Conservation (phyloP, 1,284 basidiomycete species). For the Leccinum griseonigrum region DNA sequence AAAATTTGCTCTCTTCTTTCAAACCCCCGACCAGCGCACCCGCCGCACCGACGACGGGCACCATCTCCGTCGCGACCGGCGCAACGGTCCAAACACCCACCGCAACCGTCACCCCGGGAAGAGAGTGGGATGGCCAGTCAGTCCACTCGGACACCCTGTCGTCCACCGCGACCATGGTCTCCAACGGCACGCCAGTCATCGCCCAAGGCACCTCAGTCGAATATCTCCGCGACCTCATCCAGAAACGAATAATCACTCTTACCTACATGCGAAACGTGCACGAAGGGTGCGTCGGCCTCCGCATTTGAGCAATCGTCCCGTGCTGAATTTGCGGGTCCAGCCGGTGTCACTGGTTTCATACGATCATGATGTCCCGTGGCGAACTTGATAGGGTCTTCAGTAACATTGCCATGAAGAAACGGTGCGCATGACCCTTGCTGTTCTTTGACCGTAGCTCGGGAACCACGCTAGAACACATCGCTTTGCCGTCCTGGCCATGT, state of each 20-base stretch:
- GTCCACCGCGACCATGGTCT: constrained; percentile 29
- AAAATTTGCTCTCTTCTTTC: constrained; percentile 78
- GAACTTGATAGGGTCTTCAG: constrained; percentile 76
- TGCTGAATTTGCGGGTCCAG: constrained; percentile 36
- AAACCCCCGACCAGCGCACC: constrained; percentile 39
- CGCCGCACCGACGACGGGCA: constrained; percentile 31
- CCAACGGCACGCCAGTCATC: constrained; percentile 32
- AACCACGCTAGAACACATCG: constrained; percentile 58
- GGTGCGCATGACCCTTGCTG: constrained; percentile 43
- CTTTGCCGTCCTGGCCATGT: constrained; percentile 82
- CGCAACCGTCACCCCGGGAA: constrained; percentile 40
- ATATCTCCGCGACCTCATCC: constrained; percentile 71
- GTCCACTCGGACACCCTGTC: constrained; percentile 49
- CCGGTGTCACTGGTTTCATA: constrained; percentile 85
- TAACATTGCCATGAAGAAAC: constrained; percentile 72
- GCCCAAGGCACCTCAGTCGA: constrained; percentile 68
- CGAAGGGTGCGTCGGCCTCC: constrained; percentile 60
- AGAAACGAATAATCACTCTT: constrained; percentile 80
- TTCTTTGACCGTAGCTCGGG: neutral
- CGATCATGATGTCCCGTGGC: constrained; percentile 68
- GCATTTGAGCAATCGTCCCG: neutral
- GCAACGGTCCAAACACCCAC: constrained; percentile 43
- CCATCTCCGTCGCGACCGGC: constrained; percentile 32
- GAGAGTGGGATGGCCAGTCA: constrained; percentile 73
- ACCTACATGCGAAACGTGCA: constrained; percentile 82